These are phyloP conservation scores for Suhomyces sp. DNA, from an alignment of 805 yeast species.

Conservation along the genomic window DNA sequence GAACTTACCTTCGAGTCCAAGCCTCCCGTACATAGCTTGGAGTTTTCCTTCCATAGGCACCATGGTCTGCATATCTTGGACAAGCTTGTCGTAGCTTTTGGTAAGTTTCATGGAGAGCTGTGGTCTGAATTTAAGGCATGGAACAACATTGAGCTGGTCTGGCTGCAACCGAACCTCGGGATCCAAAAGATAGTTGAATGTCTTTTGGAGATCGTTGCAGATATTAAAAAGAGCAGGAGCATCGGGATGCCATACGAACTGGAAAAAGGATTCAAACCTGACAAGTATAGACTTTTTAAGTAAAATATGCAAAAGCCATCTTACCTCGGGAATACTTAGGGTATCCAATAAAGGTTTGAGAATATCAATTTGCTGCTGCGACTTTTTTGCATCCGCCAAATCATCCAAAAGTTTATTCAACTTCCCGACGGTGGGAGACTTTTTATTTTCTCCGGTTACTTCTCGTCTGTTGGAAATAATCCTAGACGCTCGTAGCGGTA, in stretches of 20 bases:
- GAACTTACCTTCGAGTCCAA: slow-evolving; percentile 36
- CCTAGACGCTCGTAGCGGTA: slow-evolving; percentile 50
- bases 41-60: slow-evolving; percentile 22
- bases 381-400: slow-evolving; percentile 20
- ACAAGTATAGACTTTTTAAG: slow-evolving; percentile 60
- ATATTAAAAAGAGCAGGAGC: slow-evolving; percentile 63
- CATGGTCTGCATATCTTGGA: slow-evolving; percentile 39
- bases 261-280: slow-evolving; percentile 56
- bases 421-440: slow-evolving; percentile 21
- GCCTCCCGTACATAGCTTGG: slow-evolving; percentile 13
- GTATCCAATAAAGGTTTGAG: slow-evolving; percentile 49
- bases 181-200: slow-evolving; percentile 55
- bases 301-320: slow-evolving; percentile 67
- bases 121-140: slow-evolving; percentile 65
- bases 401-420: slow-evolving; percentile 31
- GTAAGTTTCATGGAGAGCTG: slow-evolving; percentile 64
- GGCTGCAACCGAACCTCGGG: slow-evolving; percentile 43
- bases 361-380: slow-evolving; percentile 40
- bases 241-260: slow-evolving; percentile 74
- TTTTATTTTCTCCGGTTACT: neutral
- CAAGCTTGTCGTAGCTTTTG: slow-evolving; percentile 48
- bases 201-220: slow-evolving; percentile 59
- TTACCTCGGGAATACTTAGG: slow-evolving; percentile 60
- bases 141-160: slow-evolving; percentile 39
- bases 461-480: slow-evolving; percentile 49